Base-by-base conservation (phyloP, 1,139 yeast species). In the Pichia sp. region DNA sequence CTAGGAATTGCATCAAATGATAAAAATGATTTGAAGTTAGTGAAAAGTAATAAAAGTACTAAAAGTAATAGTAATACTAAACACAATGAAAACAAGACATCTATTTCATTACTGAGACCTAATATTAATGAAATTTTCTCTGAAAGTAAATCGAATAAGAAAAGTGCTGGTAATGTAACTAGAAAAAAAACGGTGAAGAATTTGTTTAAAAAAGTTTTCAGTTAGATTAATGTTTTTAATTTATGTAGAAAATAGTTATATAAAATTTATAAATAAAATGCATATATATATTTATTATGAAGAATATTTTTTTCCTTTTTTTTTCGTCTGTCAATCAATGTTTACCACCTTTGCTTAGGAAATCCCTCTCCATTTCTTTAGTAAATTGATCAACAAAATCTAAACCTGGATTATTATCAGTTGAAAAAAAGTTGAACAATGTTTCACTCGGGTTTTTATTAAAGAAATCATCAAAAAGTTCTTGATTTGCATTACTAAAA, bases 381-480 rank as follows among this genome's bases (percentile, higher is more conserved):
- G 95, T 84, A 80, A 94, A 82, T 3, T 94, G 94, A 37, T 85
- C 95, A 31, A 86, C 96, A 55, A 87, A 87, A 49, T 86, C 95
- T 45, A 87, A 69, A 22, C 96, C 95, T 33, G 85, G 80, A 33
- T 75, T 69, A 27, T 66, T 71, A 32, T 61, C 59, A 43, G 69
- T 66, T 45, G 80, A 69, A 57, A 86, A 85, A 85, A 87, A 82
- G 48, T 81, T 85, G 61, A 80, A 76, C 11, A 82, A 76, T 42
- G 80, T 82, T 45, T 76, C 78, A 36, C 80, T 80, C 3, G 65
- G 66, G 37, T 59, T 53, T 6, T 61, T 52, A 39, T 53, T 57
- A 43, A 61, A 61, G 35, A 56, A 53, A 32, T 61, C 61, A 46
- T 63, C 65, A 41, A 60, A 61, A 11, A 58, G 41, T 43, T 58